Percentiles rank a stretch among this genome's conserved stretches.
These are phyloP conservation scores for Rutstroemia sp. DNA, from an alignment of 2,329 filamentous ascomycete species.

Conservation along the genomic window DNA sequence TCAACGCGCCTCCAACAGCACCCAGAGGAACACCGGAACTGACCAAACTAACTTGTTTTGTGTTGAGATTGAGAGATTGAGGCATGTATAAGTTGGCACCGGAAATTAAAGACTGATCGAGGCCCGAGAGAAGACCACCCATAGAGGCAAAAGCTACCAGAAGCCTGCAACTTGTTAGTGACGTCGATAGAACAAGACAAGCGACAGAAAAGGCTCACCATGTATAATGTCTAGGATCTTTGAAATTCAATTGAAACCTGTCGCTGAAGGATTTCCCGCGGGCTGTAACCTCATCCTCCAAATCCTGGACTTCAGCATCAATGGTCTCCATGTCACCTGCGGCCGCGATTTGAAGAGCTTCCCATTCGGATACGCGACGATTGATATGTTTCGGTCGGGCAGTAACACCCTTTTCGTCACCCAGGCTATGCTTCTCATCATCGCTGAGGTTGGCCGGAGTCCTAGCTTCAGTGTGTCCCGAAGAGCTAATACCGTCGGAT, in stretches of 20 bases:
- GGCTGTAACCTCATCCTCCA: constrained; percentile 26
- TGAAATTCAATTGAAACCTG: constrained; percentile 49
- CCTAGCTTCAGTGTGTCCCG: background rate
- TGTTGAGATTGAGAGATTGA: constrained; percentile 40
- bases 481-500: background rate
- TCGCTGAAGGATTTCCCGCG: constrained; percentile 21
- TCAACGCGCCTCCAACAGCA: constrained; percentile 61
- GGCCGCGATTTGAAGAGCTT: constrained; percentile 26
- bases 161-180: constrained; percentile 1
- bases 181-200: background rate
- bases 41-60: constrained; percentile 54
- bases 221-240: constrained; percentile 58
- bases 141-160: constrained; percentile 58
- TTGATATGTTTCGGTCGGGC: constrained; percentile 1
- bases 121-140: constrained; percentile 64
- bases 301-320: constrained; percentile 29
- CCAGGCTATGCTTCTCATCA: background rate
- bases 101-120: constrained; percentile 67
- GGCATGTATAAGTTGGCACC: constrained; percentile 64
- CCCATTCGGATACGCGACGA: constrained; percentile 23
- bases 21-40: constrained; percentile 66
- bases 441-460: background rate
- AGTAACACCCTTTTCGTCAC: background rate
- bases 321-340: constrained; percentile 26
- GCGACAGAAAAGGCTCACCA: constrained; percentile 11